phyloP scores from a whole-genome alignment of 805 yeast species.

The Kuraishia capsulata region DNA sequence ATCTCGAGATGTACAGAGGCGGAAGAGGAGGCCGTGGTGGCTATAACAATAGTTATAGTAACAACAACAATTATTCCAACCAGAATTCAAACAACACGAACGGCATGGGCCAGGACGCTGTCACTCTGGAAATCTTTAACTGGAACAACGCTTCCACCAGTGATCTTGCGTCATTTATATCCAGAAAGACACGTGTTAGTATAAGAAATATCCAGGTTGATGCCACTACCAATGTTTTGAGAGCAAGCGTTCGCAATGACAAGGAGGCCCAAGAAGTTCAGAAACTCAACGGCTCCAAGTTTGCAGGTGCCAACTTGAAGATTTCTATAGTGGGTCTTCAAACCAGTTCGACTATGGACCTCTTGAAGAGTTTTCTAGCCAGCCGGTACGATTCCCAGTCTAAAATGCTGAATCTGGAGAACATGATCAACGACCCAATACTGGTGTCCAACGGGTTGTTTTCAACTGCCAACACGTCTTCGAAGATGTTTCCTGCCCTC shows the following conservation, averaged over 20 bases:
- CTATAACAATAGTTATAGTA: constrained; percentile 4
- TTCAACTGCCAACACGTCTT: constrained; percentile 26
- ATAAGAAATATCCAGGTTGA: constrained; percentile 46
- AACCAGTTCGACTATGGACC: constrained; percentile 42
- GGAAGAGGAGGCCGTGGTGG: constrained; percentile 21
- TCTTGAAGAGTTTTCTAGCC: constrained; percentile 50
- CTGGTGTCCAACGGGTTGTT: constrained; percentile 58
- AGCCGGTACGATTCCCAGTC: constrained; percentile 57
- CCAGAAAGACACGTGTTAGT: constrained; percentile 53
- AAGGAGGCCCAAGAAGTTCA: constrained; percentile 50
- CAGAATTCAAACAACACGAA: constrained; percentile 17
- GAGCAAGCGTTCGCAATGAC: constrained; percentile 46
- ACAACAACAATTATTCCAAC: constrained; percentile 12
- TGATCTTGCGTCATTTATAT: constrained; percentile 61
- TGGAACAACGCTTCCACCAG: constrained; percentile 76
- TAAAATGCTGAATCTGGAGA: constrained; percentile 62
- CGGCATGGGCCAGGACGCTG: constrained; percentile 11
- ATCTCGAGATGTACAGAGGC: constrained; percentile 19
- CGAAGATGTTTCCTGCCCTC: constrained; percentile 85
- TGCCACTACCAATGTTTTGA: constrained; percentile 37
- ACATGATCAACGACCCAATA: constrained; percentile 52
- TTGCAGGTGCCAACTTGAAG: constrained; percentile 64
- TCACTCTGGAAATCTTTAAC: constrained; percentile 56
- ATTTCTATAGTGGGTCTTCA: constrained; percentile 29
- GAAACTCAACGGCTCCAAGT: constrained; percentile 67